These are phyloP conservation scores for Leccinum truebloodii DNA, from an alignment of 768 basidiomycete species.

Conservation along the genomic window DNA sequence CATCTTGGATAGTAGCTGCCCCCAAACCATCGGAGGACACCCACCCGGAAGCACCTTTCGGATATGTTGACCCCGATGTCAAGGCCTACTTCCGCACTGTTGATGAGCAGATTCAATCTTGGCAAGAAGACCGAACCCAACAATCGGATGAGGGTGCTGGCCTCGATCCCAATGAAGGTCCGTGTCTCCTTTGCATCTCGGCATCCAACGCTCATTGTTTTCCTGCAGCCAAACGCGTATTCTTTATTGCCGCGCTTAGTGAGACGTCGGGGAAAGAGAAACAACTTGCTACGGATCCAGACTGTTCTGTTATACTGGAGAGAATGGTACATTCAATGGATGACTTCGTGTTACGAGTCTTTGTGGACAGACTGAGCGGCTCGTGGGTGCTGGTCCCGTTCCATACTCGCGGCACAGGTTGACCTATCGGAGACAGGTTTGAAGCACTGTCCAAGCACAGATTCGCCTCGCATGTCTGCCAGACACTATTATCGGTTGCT, in stretches of 20 bases:
- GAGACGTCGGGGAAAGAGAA: slow-evolving; percentile 90
- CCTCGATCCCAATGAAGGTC: slow-evolving; percentile 72
- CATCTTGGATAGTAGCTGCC: slow-evolving; percentile 69
- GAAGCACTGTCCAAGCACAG: slow-evolving; percentile 70
- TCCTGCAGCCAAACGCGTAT: slow-evolving; percentile 64
- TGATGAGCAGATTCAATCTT: slow-evolving; percentile 83
- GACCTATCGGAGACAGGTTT: slow-evolving; percentile 44
- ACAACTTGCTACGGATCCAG: slow-evolving; percentile 88
- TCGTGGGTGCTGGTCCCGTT: slow-evolving; percentile 59
- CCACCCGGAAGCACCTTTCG: slow-evolving; percentile 79
- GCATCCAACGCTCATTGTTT: background rate
- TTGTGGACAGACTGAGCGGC: slow-evolving; percentile 83
- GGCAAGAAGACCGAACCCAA: slow-evolving; percentile 56
- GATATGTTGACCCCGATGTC: slow-evolving; percentile 83
- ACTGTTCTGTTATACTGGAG: slow-evolving; percentile 89
- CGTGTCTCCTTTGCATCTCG: slow-evolving; percentile 16
- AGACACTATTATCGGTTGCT: slow-evolving; percentile 78
- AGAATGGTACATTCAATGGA: slow-evolving; percentile 92
- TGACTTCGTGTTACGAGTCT: slow-evolving; percentile 91
- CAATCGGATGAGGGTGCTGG: slow-evolving; percentile 48
- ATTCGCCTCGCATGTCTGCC: slow-evolving; percentile 95
- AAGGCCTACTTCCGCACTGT: slow-evolving; percentile 93
- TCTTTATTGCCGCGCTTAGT: slow-evolving; percentile 78
- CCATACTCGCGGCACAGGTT: slow-evolving; percentile 8
- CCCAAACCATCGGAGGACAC: slow-evolving; percentile 40